phyloP scores from a whole-genome alignment of 2,329 filamentous ascomycete genomes.

The Sporothrix globosa region DNA sequence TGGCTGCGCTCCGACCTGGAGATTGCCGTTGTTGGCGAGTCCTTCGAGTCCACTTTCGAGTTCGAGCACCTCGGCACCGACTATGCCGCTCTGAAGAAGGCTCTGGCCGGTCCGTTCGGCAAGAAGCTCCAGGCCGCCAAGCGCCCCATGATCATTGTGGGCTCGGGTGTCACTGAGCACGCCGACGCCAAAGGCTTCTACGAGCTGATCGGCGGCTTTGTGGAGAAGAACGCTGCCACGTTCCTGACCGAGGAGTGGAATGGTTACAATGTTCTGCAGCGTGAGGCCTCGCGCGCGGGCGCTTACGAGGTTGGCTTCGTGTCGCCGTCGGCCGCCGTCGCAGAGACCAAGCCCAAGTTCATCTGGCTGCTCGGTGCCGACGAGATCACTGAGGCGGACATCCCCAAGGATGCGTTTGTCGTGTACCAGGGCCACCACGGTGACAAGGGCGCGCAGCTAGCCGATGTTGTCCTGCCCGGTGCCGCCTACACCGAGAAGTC shows the following conservation, averaged over 20 bases:
- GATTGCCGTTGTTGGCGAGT: conserved; percentile 86
- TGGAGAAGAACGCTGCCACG: conserved; percentile 88
- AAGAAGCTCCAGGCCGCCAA: conserved; percentile 88
- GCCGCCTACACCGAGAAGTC: conserved; percentile 97
- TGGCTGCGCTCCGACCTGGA: conserved; percentile 95
- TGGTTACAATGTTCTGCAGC: conserved; percentile 95
- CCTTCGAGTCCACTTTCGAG: conserved; percentile 93
- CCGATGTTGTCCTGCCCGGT: conserved; percentile 90
- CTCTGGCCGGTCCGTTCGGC: conserved; percentile 83
- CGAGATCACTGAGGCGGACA: conserved; percentile 80
- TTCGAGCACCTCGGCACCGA: conserved; percentile 87
- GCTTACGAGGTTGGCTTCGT: conserved; percentile 97
- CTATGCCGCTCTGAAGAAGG: conserved; percentile 78
- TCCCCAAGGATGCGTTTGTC: conserved; percentile 94
- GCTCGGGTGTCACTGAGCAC: conserved; percentile 90
- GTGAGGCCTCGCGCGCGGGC: conserved; percentile 86
- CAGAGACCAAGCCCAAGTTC: conserved; percentile 87
- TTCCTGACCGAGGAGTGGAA: conserved; percentile 93
- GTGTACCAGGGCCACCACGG: conserved; percentile 99
- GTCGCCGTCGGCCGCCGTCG: conserved; percentile 77
- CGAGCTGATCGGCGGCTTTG: conserved; percentile 85
- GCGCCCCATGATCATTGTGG: conserved; percentile 94
- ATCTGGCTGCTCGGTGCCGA: conserved; percentile 96
- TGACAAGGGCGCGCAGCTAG: conserved; percentile 88
- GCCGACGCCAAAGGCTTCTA: conserved; percentile 89